phyloP scores from a whole-genome alignment of 2,329 filamentous ascomycete genomes.

The Fusarium veterinarium region DNA sequence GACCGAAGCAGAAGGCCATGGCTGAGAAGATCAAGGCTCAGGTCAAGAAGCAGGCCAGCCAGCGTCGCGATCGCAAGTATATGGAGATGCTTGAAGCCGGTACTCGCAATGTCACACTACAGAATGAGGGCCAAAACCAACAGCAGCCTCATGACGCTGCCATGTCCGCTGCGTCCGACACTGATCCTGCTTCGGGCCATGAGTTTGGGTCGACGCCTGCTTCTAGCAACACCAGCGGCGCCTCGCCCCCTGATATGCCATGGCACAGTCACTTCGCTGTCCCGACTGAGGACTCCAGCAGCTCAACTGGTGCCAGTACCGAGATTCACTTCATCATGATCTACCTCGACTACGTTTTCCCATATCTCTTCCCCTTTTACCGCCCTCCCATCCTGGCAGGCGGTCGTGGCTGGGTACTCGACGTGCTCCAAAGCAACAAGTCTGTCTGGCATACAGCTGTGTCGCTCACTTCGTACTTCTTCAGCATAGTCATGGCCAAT shows the following conservation, averaged over 20 bases:
- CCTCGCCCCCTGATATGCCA: slow-evolving; percentile 48
- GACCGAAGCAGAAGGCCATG: slow-evolving; percentile 60
- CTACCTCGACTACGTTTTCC: slow-evolving; percentile 71
- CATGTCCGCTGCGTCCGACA: slow-evolving; percentile 45
- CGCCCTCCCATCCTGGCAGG: slow-evolving; percentile 65
- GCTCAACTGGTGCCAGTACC: slow-evolving; percentile 41
- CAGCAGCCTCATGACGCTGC: slow-evolving; percentile 6
- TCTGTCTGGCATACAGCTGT: slow-evolving; percentile 68
- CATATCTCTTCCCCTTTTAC: slow-evolving; percentile 73
- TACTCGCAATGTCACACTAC: slow-evolving; percentile 45
- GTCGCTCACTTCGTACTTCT: slow-evolving; percentile 68
- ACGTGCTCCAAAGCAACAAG: slow-evolving; percentile 66
- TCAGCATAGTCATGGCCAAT: slow-evolving; percentile 57
- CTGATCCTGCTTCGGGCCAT: slow-evolving; percentile 42
- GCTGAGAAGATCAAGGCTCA: slow-evolving; percentile 66
- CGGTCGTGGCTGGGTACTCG: slow-evolving; percentile 71
- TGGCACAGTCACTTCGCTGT: slow-evolving; percentile 49
- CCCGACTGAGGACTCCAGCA: slow-evolving; percentile 36
- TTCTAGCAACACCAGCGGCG: slow-evolving; percentile 47
- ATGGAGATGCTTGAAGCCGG: slow-evolving; percentile 55
- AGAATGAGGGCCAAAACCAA: slow-evolving; percentile 12
- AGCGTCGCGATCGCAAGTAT: slow-evolving; percentile 62
- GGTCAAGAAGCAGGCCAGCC: slow-evolving; percentile 65
- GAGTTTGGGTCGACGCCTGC: slow-evolving; percentile 44
- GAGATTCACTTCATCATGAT: slow-evolving; percentile 63